Percentiles rank a stretch among this genome's conserved stretches.
Evolutionary conservation across 2,329 filamentous ascomycete genomes (phyloP).

Genomic region (Elsinoe fawcettii): DNA sequence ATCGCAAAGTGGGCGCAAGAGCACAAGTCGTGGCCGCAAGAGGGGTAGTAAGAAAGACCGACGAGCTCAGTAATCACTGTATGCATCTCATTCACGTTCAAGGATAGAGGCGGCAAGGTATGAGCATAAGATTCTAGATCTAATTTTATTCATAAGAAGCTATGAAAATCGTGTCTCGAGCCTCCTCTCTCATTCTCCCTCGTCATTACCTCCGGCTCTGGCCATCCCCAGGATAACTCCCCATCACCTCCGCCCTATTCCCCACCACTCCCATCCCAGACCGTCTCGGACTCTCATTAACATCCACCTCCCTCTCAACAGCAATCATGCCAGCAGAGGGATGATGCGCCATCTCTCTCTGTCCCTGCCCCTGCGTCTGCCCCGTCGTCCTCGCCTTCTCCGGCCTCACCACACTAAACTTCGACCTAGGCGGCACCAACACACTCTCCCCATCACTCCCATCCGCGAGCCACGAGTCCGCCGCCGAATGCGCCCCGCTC

Average conservation of each 20-base stretch:
- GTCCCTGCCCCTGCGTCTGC: neutral
- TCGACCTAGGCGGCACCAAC: neutral
- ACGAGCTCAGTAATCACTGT: no score
- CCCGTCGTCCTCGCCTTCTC: neutral
- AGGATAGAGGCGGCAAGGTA: neutral
- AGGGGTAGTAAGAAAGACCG: neutral
- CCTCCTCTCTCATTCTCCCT: neutral
- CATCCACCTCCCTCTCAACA: neutral
- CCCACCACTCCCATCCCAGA: neutral
- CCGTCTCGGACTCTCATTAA: neutral
- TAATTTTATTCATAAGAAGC: neutral
- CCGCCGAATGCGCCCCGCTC: no score
- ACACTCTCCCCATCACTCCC: neutral
- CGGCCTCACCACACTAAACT: neutral
- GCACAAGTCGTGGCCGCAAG: neutral
- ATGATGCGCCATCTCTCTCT: constrained; percentile 6
- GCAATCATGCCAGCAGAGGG: constrained; percentile 1
- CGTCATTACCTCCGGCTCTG: no score
- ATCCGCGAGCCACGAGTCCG: neutral
- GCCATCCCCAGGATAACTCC: neutral
- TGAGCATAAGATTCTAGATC: neutral
- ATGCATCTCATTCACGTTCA: no score
- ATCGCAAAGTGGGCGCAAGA: neutral
- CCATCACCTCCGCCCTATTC: neutral
- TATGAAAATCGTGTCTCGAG: neutral